Evolutionary conservation across 805 yeast species (phyloP), one percentile per base, ranked within the genome.

Genomic region (Ogataea zsoltii): DNA sequence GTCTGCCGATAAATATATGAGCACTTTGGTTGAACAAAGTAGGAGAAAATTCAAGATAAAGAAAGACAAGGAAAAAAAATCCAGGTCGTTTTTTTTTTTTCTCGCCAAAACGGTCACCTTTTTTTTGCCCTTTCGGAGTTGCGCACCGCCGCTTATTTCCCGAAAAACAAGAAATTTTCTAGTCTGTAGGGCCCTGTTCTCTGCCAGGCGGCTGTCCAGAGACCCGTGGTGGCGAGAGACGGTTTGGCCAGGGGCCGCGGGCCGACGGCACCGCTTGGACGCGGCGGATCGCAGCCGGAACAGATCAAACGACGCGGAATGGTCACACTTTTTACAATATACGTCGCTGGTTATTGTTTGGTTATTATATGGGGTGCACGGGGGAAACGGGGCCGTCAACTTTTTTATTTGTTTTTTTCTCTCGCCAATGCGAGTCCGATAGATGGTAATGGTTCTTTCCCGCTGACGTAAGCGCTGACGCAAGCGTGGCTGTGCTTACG

Each of bases 121-220:
- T 28, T 36, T 34, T 23, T 36, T 23, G 14, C 14, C 31, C 13
- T 16, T 15, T 36, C 39, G 39, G 39, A 36, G 31, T 36, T 25
- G 39, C 31, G 39, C 39, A 36, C 39, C 39, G 39, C 26, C 25
- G 36, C 25, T 25, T 19, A 19, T 25, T 17, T 17, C 7, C 7
- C 19, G 11, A 36, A 36, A 11, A 29, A 29, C 15, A 12, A 29
- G 13, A 29, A 25, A 25, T n/a, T n/a, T n/a, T 7, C 7, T 25
- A 25, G 11, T 25, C 28, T 7, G 28, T 25, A 28, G 14, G 31
- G 14, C 13, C 31, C 5, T 11, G 28, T 7, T 7, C 28, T 16
- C 14, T 33, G 35, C 35, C 35, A 13, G 35, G 35, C 35, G 23
- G 25, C 25, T 21, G 9, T 6, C n/a, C n/a, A n/a, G n/a, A n/a